Evolutionary conservation across 306 rosid genomes (phyloP).

Genomic region (Begonia fuchsioides): DNA sequence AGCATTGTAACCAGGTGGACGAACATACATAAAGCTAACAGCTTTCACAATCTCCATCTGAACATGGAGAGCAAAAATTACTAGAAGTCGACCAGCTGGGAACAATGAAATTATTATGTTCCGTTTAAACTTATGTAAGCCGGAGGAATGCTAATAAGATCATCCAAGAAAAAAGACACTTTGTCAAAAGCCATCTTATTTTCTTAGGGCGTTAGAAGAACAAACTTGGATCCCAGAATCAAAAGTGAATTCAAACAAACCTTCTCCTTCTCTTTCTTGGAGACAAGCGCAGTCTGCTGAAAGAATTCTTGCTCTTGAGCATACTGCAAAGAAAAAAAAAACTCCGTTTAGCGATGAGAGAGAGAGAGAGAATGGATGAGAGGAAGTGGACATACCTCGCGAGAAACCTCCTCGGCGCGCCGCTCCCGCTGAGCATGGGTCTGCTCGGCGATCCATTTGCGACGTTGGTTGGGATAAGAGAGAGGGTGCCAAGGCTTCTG

Average conservation of each 20-base stretch:
- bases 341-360: not conserved
- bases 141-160: no score
- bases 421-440: slow-evolving; percentile 52
- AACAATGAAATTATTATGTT: no score
- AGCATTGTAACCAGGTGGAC: slow-evolving; percentile 88
- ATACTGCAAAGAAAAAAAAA: slow-evolving; percentile 27
- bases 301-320: slow-evolving; percentile 92
- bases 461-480: slow-evolving; percentile 93
- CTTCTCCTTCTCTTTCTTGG: slow-evolving; percentile 88
- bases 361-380: not conserved
- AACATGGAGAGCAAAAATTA: not conserved
- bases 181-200: no score
- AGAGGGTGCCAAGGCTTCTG: slow-evolving; percentile 99
- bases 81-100: no score
- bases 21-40: slow-evolving; percentile 97
- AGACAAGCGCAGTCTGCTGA: slow-evolving; percentile 62
- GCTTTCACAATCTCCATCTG: slow-evolving; percentile 93
- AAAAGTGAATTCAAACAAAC: slow-evolving; percentile 11
- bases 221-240: no score
- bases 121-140: no score
- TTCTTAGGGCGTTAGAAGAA: no score
- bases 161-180: no score
- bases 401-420: slow-evolving; percentile 71
- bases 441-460: slow-evolving; percentile 98
- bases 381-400: slow-evolving; percentile 38